Evolutionary conservation across 805 yeast species (phyloP), one percentile per base, ranked within the genome.

Genomic region (Wickerhamomyces ciferrii): DNA sequence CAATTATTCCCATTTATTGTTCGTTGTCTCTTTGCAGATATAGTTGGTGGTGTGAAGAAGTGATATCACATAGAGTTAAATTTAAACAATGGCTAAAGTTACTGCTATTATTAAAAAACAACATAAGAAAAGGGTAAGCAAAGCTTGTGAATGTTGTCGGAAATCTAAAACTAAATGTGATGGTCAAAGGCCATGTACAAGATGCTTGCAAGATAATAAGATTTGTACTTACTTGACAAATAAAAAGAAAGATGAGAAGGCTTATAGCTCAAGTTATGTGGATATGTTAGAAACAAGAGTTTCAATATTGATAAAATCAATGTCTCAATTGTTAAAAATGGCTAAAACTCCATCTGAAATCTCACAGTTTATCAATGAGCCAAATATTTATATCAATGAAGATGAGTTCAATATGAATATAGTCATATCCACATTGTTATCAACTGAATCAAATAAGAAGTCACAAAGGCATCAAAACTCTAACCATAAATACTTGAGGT

Each of bases 121-220:
- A 14, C 41, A 45, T 11, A 50, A 65, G 53, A 61, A 61, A 46
- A 52, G 70, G 40, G 68, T 65, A 11, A 60, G 63, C 36, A 68
- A 73, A 54, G 78, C 78, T 5, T 73, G 78, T 47, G 76, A 73
- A 52, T 63, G 69, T 48, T 73, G 78, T 56, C 68, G 76, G 42
- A 67, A 69, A 52, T 66, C 69, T 45, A 70, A 70, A 49, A 68
- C 72, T 15, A 69, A 71, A 52, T 73, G 78, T 49, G 77, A 73
- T 46, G 78, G 78, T 14, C 62, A 62, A 46, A 68, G 69, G 48
- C 77, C 77, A 2, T 73, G 84, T 51, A 65, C 71, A 27, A 63
- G 78, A 38, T 78, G 84, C 53, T 60, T 74, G 13, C 69, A 70
- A 43, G 81, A 78, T 51, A 78, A 78, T 54, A 79, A 77, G 58